Evolutionary conservation across 192 early-diverging fungal species (phyloP), one percentile per base, ranked within the genome.

Genomic region (Paraglomus brasilianum): DNA sequence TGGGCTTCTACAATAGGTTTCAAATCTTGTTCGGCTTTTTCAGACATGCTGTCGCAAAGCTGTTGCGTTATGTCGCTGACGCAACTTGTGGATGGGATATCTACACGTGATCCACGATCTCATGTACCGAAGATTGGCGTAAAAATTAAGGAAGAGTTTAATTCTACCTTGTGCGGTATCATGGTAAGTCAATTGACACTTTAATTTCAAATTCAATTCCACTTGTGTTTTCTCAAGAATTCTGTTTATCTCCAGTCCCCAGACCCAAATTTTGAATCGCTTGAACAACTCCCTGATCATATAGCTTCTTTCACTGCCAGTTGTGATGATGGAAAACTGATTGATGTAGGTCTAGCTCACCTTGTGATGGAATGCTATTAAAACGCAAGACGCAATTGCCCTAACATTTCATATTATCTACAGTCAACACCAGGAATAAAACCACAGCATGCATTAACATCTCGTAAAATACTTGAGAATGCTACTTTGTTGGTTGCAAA

Each of bases 21-120:
- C 85, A 88, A 94, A 81, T 95, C 93, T 87, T 91, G 91, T 73
- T 98, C 93, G 89, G 93, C 91, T 86, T 98, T 98, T 68, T 81
- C 81, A 53, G 82, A 58, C 68, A 79, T 83, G 62, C 83, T 83
- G 69, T 84, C 58, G 75, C 30, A 30, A 72, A 77, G 79, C 78
- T 47, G 30, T 72, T 63, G 57, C 30, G 44, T 59, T 30, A 30
- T 30, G 30, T 30, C 30, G 30, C 30, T 30, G 30, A 30, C 30
- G 30, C 30, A 30, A 30, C 30, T 30, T 30, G 30, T 30, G 30
- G 1, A 30, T 30, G 30, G n/a, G 30, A 30, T 30, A 30, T 3
- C n/a, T 3, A 30, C 30, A 30, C 30, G 30, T 30, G 30, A 30
- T 30, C 30, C 1, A 30, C 30, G 3, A 30, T 30, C 30, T 30